Base-by-base conservation (phyloP, 768 basidiomycete genomes). In the Agrocybe pediades region DNA sequence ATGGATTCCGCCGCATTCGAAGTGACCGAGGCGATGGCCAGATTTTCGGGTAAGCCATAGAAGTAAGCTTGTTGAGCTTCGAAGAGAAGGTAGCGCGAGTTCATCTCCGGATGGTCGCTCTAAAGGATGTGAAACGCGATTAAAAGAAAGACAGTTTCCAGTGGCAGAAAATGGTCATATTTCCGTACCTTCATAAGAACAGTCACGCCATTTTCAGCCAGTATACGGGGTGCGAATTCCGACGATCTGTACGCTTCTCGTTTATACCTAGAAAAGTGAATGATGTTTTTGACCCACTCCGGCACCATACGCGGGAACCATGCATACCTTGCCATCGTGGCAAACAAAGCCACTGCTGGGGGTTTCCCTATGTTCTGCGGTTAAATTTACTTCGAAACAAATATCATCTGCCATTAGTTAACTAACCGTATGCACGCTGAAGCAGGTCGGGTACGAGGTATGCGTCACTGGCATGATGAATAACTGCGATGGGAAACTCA, bases 51-150 rank as follows among this genome's bases (percentile, higher is more conserved):
- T 5, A 95, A 76, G 9, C 92, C 91, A 61, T 88, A 92, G 65
- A 86, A 88, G 63, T 88, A 83, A 0, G 88, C 90, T 68, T 90
- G 89, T 61, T 92, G 90, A 3, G 92, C 92, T 67, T 95, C 92
- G 59, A 85, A 89, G 19, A 92, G 64, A 9, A 96, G 77, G 69
- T 87, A 86, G 3, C 92, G 83, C 5, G 87, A 87, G 53, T 92
- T 81, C 43, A 85, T 61, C 2, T 71, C 76, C 1, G 86, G 81
- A 59, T 88, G 87, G 59, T 88, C 85, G 46, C 85, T 86, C 87
- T 89, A 25, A 13, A 11, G 30, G 42, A 29, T 9, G 44, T 42
- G 26, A 49, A 39, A 39, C 15, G 42, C 33, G 41, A 8, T 24
- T 15, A 41, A 25, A 24, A 23, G 29, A 26, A 41, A 15, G 25